Conservation (phyloP, 1,139 yeast species). For the Oligophagozyma castellii region DNA sequence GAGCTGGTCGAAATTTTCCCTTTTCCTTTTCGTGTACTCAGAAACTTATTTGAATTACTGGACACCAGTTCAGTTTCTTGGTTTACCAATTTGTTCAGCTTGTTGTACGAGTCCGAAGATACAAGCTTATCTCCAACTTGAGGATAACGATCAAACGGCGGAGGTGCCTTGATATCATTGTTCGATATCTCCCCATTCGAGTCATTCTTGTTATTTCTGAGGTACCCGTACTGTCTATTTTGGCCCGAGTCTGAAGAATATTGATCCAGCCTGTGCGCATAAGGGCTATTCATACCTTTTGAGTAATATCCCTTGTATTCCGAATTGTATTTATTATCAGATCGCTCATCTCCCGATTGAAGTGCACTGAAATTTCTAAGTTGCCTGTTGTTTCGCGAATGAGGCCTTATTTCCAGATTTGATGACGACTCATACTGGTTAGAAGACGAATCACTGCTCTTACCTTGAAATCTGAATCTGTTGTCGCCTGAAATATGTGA, state of each 20-base stretch:
- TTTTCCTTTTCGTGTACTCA: conserved; percentile 8
- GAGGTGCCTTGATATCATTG: conserved; percentile 25
- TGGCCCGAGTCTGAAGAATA: conserved; percentile 2
- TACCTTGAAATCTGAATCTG: too few species aligned
- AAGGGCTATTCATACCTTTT: background rate
- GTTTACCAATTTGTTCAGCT: too few species aligned
- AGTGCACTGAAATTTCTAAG: conserved; percentile 9
- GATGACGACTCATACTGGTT: background rate
- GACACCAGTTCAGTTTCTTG: too few species aligned
- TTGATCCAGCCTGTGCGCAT: too few species aligned
- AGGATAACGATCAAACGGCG: conserved; percentile 45
- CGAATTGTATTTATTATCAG: conserved; percentile 3
- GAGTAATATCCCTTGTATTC: background rate
- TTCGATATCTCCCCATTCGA: conserved; percentile 1
- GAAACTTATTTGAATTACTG: conserved; percentile 3
- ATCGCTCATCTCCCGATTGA: conserved; percentile 21
- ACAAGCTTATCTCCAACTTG: conserved; percentile 37
- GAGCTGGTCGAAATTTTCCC: conserved; percentile 3
- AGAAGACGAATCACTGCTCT: background rate
- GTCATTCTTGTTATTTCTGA: too few species aligned
- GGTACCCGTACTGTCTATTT: conserved; percentile 1
- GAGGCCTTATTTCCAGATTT: conserved; percentile 1
- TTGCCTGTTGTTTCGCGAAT: conserved; percentile 4
- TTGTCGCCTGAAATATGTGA: background rate
- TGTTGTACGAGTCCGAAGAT: conserved; percentile 20